These are phyloP conservation scores for Hypomyces perniciosus DNA, from an alignment of 2,329 filamentous ascomycete species.

Conservation along the genomic window DNA sequence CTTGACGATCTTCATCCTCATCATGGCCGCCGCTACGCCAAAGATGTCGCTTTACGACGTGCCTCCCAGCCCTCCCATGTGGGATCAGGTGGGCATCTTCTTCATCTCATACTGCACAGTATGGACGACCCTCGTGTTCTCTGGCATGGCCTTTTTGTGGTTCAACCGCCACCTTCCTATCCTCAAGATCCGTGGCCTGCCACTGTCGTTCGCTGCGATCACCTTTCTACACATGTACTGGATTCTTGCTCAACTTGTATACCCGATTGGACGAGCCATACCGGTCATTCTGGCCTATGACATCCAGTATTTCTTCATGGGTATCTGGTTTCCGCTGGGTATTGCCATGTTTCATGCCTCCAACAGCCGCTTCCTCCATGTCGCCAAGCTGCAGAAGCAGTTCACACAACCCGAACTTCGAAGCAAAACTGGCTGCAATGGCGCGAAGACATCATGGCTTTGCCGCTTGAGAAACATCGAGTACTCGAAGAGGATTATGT, in stretches of 20 bases:
- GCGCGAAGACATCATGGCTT: conserved; percentile 26
- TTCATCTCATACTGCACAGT: conserved; percentile 22
- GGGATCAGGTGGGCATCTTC: conserved; percentile 25
- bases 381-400: conserved; percentile 44
- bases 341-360: conserved; percentile 54
- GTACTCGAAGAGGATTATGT: conserved; percentile 35
- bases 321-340: conserved; percentile 50
- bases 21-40: too few species aligned
- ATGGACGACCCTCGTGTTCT: conserved; percentile 26
- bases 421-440: conserved; percentile 20
- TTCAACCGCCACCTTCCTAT: conserved; percentile 28
- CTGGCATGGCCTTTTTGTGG: conserved; percentile 31
- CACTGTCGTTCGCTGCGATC: conserved; percentile 31
- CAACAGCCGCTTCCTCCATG: conserved; percentile 46
- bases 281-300: conserved; percentile 38
- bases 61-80: conserved; percentile 19
- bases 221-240: conserved; percentile 33
- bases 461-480: conserved; percentile 30
- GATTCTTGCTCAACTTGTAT: conserved; percentile 36
- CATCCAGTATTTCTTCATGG: conserved; percentile 55
- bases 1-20: too few species aligned
- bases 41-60: conserved; percentile 25
- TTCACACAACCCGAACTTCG: conserved; percentile 22
- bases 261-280: conserved; percentile 36
- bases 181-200: conserved; percentile 34